Evolutionary conservation across 176 grass and related monocot genomes (phyloP).

Genomic region (Raddia guianensis): DNA sequence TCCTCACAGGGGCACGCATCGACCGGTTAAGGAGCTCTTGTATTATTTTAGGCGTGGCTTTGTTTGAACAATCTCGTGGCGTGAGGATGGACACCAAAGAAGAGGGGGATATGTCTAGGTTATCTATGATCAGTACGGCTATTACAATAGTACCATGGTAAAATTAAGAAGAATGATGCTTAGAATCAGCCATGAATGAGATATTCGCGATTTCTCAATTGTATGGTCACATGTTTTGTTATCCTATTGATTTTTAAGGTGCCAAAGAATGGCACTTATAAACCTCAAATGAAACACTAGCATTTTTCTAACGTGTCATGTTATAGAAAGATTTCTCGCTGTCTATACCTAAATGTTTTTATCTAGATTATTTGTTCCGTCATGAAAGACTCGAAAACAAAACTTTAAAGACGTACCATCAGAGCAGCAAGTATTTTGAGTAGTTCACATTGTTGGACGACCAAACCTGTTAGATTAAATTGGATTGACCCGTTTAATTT

Average conservation of each 20-base stretch:
- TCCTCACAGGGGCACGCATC: background rate
- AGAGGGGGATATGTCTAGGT: constrained; percentile 5
- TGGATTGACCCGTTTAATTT: too few species aligned
- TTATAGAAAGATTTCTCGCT: too few species aligned
- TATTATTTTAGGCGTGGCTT: background rate
- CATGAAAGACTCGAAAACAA: background rate
- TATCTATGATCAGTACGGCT: background rate
- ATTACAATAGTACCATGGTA: background rate
- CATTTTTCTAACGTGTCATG: too few species aligned
- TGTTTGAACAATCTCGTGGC: background rate
- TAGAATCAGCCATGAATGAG: too few species aligned
- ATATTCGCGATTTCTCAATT: too few species aligned
- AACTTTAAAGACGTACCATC: background rate
- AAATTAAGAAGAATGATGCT: background rate
- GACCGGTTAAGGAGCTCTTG: background rate
- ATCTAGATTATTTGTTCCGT: background rate
- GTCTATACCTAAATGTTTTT: too few species aligned
- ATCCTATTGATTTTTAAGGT: too few species aligned
- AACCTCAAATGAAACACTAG: too few species aligned
- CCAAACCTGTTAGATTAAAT: too few species aligned
- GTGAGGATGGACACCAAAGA: background rate
- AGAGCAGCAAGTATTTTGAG: too few species aligned
- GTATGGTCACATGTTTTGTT: too few species aligned
- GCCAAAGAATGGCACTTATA: too few species aligned
- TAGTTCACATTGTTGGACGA: background rate